Conservation (phyloP, 75 land plant species). For the Gnetum montanum region DNA sequence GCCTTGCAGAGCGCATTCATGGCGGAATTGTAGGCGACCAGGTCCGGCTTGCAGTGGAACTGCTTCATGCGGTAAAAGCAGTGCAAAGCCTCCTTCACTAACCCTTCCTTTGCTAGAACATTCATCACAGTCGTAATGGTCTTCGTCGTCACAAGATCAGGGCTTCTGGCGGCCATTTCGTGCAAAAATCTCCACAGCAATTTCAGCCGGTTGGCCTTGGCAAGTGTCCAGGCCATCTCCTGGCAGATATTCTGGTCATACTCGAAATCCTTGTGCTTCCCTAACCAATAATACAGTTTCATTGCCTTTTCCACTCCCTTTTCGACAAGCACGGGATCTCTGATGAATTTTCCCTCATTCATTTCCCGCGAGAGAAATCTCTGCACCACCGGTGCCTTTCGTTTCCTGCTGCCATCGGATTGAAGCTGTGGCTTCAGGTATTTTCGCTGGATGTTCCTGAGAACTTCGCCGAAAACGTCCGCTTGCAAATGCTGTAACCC, state of each 20-base stretch:
- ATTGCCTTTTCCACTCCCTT: conserved; percentile 34
- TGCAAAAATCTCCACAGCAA: conserved; percentile 43
- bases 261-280: conserved; percentile 18
- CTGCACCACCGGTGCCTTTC: conserved; percentile 36
- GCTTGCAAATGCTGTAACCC: conserved; percentile 7
- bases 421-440: conserved; percentile 37
- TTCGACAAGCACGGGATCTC: conserved; percentile 18
- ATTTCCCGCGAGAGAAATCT: conserved; percentile 20
- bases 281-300: conserved; percentile 52
- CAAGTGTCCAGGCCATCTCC: conserved; percentile 54
- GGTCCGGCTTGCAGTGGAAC: conserved; percentile 58
- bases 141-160: conserved; percentile 26
- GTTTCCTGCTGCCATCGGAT: conserved; percentile 20
- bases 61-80: conserved; percentile 51
- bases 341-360: conserved; percentile 5
- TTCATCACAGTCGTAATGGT: conserved; percentile 54
- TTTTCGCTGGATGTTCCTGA: conserved; percentile 30
- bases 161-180: conserved; percentile 20
- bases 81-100: conserved; percentile 41
- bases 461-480: conserved; percentile 21
- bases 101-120: conserved; percentile 49
- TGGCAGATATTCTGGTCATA: conserved; percentile 45
- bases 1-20: conserved; percentile 45
- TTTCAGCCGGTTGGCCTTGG: conserved; percentile 22
- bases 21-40: conserved; percentile 37